Evolutionary conservation across 768 basidiomycete species (phyloP), one percentile per base, ranked within the genome.

Genomic region (Psilocybe subaeruginosa): DNA sequence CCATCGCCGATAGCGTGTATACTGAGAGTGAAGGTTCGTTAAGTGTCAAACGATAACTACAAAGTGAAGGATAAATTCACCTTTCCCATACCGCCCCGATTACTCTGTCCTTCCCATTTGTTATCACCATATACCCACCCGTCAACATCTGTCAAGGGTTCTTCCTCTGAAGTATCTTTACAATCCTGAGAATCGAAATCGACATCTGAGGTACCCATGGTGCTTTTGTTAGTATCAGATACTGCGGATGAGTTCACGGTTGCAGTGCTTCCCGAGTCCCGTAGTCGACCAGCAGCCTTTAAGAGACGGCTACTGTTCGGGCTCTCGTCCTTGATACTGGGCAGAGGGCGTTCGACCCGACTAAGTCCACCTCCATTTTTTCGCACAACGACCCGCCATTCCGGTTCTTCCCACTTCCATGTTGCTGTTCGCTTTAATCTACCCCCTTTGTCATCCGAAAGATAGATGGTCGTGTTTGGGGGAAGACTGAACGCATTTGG

Each of bases 121-220:
- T 98, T 98, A 66, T 96, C 95, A 2, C 88, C 90, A 68, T 95
- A 97, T 5, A 95, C 83, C 95, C 95, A 98, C 3, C 95, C 95
- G 62, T 96, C 93, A 3, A 80, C 70, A 70, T 98, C 95, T 1
- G 95, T 97, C 39, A 77, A 70, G 30, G 78, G 75, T 47, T 88
- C 84, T 56, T 86, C 84, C 2, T 82, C 81, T 14, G 75, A 74
- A 2, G 71, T 72, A 7, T 77, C 72, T 31, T 74, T 71, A 11
- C 69, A 41, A 56, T 75, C 68, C 56, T 74, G 72, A 33, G 69
- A 64, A 2, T 69, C 59, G 52, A 74, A 72, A 14, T 74, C 71
- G 7, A 35, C 39, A 52, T 65, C 57, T n/a, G 43, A 30, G 43
- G 69, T 30, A 45, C 64, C 65, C 39, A 52, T 49, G 8, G 61